Evolutionary conservation across 257 asterid species (phyloP).

Genomic region (Cordia subcordata): DNA sequence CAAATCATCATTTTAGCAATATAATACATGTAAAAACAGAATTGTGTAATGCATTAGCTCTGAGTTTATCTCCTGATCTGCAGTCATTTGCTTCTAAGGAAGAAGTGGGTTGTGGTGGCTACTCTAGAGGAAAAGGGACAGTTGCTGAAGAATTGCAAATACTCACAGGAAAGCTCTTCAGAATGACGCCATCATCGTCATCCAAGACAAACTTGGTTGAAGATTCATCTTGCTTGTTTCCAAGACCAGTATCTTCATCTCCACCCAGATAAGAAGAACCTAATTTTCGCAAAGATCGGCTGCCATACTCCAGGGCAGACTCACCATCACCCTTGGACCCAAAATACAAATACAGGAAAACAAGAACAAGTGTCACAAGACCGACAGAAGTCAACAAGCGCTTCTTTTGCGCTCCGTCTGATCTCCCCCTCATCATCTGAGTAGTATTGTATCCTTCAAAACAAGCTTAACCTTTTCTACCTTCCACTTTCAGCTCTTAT

Average conservation of each 20-base stretch:
- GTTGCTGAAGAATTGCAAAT: constrained; percentile 5
- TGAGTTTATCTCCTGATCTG: neutral
- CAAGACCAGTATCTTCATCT: constrained; percentile 72
- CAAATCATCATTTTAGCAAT: constrained; percentile 8
- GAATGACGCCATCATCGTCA: constrained; percentile 49
- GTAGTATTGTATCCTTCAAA: constrained; percentile 17
- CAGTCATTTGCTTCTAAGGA: neutral
- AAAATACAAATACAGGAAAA: constrained; percentile 58
- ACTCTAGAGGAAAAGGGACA: constrained; percentile 1
- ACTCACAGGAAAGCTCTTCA: constrained; percentile 82
- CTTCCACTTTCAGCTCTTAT: constrained; percentile 19
- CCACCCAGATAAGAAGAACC: constrained; percentile 87
- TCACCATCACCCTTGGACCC: constrained; percentile 78
- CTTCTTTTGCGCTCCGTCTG: constrained; percentile 71
- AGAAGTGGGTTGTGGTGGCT: neutral
- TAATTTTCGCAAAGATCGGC: constrained; percentile 77
- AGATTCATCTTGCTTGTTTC: constrained; percentile 45
- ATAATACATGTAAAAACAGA: constrained; percentile 2
- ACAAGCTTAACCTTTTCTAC: constrained; percentile 16
- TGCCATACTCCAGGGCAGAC: constrained; percentile 85
- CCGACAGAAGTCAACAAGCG: constrained; percentile 54
- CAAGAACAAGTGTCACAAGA: constrained; percentile 42
- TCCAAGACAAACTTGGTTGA: constrained; percentile 52
- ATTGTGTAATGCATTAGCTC: constrained; percentile 1
- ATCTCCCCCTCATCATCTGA: constrained; percentile 67